Percentiles rank a stretch among this genome's conserved stretches.
These are phyloP conservation scores for Phytomonas serpens DNA, from an alignment of 208 protist genomes.

Conservation along the genomic window DNA sequence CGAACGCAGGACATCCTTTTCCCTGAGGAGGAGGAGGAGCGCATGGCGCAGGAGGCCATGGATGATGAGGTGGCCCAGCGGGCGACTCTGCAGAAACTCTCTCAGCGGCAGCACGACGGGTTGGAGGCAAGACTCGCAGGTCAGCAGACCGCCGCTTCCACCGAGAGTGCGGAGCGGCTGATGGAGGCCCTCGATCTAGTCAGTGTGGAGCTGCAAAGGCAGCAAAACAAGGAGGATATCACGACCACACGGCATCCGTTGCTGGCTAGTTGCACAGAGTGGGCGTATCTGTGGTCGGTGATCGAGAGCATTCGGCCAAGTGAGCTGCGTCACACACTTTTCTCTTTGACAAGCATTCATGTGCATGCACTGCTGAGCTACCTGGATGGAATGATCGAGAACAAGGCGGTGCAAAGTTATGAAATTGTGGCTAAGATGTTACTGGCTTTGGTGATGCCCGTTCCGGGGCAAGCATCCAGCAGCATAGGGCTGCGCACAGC, in stretches of 20 bases:
- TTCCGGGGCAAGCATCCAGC: conserved; percentile 17
- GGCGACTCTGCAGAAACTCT: conserved; percentile 50
- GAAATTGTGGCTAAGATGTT: conserved; percentile 73
- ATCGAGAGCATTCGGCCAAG: conserved; percentile 76
- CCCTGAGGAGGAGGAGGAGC: conserved; percentile 83
- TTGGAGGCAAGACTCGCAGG: conserved; percentile 63
- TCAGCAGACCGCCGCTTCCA: conserved; percentile 52
- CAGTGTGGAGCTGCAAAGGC: conserved; percentile 70
- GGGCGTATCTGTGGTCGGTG: conserved; percentile 77
- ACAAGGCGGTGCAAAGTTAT: conserved; percentile 67
- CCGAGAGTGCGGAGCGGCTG: conserved; percentile 68
- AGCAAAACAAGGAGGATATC: conserved; percentile 41
- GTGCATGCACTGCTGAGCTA: conserved; percentile 65
- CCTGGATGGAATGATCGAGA: conserved; percentile 54
- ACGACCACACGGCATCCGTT: conserved; percentile 48
- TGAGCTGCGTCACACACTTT: conserved; percentile 76
- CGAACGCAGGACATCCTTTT: conserved; percentile 88
- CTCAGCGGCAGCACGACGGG: conserved; percentile 5
- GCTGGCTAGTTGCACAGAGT: conserved; percentile 52
- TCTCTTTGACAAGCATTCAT: conserved; percentile 72
- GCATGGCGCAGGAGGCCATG: conserved; percentile 78
- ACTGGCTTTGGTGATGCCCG: conserved; percentile 51
- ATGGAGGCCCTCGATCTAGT: conserved; percentile 87
- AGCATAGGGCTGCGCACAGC: conserved; percentile 25
- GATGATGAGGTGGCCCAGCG: conserved; percentile 74